These are phyloP conservation scores for Neurospora discreta DNA, from an alignment of 495 filamentous ascomycete genomes.

Conservation along the genomic window DNA sequence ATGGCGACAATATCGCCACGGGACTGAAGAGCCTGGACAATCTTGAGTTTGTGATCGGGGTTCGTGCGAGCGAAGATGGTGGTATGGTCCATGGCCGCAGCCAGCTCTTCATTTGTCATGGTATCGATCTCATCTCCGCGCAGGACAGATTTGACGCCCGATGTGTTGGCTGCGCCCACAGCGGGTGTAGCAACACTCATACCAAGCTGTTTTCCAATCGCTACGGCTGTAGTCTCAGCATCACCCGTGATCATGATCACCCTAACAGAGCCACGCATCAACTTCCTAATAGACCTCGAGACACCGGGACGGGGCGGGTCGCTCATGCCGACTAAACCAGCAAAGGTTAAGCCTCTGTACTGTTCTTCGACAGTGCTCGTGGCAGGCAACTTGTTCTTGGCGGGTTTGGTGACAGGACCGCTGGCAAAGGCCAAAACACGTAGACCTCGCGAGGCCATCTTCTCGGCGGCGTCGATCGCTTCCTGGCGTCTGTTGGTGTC, in stretches of 20 bases:
- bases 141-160: slow-evolving; percentile 58
- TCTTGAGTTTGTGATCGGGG: slow-evolving; percentile 96
- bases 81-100: slow-evolving; percentile 71
- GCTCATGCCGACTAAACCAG: slow-evolving; percentile 91
- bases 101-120: slow-evolving; percentile 76
- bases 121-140: slow-evolving; percentile 81
- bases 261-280: slow-evolving; percentile 89
- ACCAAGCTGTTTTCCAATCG: slow-evolving; percentile 84
- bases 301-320: slow-evolving; percentile 88
- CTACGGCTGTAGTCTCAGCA: slow-evolving; percentile 84
- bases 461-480: slow-evolving; percentile 70
- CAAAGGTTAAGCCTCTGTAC: slow-evolving; percentile 77
- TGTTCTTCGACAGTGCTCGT: slow-evolving; percentile 51
- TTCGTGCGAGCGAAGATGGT: slow-evolving; percentile 93
- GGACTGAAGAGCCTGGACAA: slow-evolving; percentile 79
- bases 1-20: slow-evolving; percentile 97
- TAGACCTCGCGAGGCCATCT: slow-evolving; percentile 87
- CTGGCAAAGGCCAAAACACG: slow-evolving; percentile 88
- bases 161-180: slow-evolving; percentile 31
- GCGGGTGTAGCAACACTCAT: slow-evolving; percentile 56
- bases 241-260: slow-evolving; percentile 99
- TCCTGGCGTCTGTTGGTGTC: slow-evolving; percentile 65
- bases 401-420: slow-evolving; percentile 39
- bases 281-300: slow-evolving; percentile 72
- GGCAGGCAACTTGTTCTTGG: slow-evolving; percentile 29